Base-by-base conservation (phyloP, 2,329 filamentous ascomycete species). In the Aspergillus udagawae region DNA sequence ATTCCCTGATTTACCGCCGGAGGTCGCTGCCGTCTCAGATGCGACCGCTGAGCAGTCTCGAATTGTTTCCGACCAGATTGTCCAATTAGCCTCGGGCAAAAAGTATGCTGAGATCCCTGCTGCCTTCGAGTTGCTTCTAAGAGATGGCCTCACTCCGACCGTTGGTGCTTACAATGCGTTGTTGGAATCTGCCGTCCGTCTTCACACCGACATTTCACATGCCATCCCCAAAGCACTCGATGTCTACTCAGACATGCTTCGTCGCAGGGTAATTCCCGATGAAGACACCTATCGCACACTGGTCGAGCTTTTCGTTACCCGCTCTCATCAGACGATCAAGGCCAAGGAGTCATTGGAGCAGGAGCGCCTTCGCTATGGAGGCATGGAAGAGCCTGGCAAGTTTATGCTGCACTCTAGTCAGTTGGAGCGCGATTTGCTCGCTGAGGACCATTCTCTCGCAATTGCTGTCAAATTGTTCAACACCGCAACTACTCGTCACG, bases 171-270 rank as follows among this genome's bases (percentile, higher is more conserved):
- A 99, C 81, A 97, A 97, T 72, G 90, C 91, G 51, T 82, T 99
- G 48, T 80, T 99, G 47, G 82, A 87, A 66, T 91, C 94, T 5
- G 92, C 92, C 14, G 91, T 97, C 60, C 83, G 91, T 65, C 83
- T 97, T 20, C 90, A 92, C 7, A 81, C 82, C 25, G 87, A 90
- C 73, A 89, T 87, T 74, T 88, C 89, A 54, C 89, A 95, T 76
- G 86, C 94, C 53, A 90, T 96, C 14, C 88, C 91, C 60, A 96
- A 96, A 78, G 92, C 91, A 4, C 82, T 97, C 53, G 92, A 96
- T 77, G 90, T 99, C 53, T 99, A 97, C 74, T 89, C 92, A 17
- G 92, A 97, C 72, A 97, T 99, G 94, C 86, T 96, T 65, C 86
- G 88, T 63, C 89, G 92, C 63, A 88, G 88, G 65, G 87, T 97